Conservation (phyloP, 148 eudicot genomes). For the Persicaria tinctoria region DNA sequence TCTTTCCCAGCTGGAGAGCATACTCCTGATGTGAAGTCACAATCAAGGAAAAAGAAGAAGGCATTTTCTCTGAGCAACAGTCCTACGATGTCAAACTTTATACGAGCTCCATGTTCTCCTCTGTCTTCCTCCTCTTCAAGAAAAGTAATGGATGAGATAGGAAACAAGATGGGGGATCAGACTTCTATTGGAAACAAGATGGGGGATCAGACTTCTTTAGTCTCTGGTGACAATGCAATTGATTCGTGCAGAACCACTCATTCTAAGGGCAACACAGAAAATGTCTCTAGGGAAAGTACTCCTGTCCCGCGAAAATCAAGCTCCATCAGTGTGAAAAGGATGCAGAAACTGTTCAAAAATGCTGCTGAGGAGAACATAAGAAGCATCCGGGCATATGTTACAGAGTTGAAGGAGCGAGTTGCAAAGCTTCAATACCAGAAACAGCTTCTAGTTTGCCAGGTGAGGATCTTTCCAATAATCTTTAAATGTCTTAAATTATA, state of each 20-base stretch:
- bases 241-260: conserved; percentile 33
- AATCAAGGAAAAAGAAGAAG: conserved; percentile 43
- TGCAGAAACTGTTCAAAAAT: conserved; percentile 79
- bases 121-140: conserved; percentile 31
- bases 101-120: conserved; percentile 83
- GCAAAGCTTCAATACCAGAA: conserved; percentile 98
- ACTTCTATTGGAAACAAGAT: conserved; percentile 9
- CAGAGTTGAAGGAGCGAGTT: conserved; percentile 86
- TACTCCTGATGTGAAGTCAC: conserved; percentile 37
- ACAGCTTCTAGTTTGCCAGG: conserved; percentile 96
- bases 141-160: conserved; percentile 52
- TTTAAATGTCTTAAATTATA: not conserved
- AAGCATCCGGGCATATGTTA: conserved; percentile 79
- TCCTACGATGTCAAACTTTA: conserved; percentile 55
- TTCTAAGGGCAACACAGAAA: conserved; percentile 23
- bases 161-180: conserved; percentile 52
- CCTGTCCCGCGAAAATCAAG: conserved; percentile 38
- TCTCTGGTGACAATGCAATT: conserved; percentile 21
- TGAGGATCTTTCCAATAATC: conserved; percentile 9
- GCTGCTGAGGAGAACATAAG: conserved; percentile 86
- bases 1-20: conserved; percentile 35
- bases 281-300: conserved; percentile 42
- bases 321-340: conserved; percentile 69
- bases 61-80: conserved; percentile 60
- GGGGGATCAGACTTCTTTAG: conserved; percentile 3